Evolutionary conservation across 345 rosid genomes (phyloP).

Genomic region (Alliaria petiolata): DNA sequence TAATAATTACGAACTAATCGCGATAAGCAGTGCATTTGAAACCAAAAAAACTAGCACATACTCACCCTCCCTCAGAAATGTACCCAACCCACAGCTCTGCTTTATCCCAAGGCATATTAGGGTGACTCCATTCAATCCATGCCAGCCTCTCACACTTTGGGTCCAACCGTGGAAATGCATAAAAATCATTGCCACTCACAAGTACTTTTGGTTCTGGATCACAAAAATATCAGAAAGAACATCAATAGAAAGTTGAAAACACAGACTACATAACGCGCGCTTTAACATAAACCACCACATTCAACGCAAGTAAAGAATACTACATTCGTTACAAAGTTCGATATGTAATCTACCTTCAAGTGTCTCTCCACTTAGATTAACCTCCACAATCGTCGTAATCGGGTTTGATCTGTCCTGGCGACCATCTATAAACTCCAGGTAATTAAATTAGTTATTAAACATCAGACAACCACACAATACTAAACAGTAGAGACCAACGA

Average conservation of each 20-base stretch:
- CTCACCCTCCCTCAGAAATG: slow-evolving; percentile 75
- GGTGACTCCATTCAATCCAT: slow-evolving; percentile 93
- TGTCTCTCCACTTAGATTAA: slow-evolving; percentile 41
- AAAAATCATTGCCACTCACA: slow-evolving; percentile 78
- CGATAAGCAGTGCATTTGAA: not conserved
- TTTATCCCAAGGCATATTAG: slow-evolving; percentile 98
- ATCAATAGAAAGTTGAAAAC: not conserved
- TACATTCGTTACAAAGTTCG: not conserved
- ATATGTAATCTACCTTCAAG: slow-evolving; percentile 50
- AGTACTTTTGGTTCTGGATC: slow-evolving; percentile 70
- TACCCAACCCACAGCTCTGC: slow-evolving; percentile 93
- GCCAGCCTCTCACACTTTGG: slow-evolving; percentile 64
- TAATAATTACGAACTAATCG: not conserved
- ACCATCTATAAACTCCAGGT: slow-evolving; percentile 49
- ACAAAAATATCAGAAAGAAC: not conserved
- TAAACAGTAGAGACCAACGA: not conserved
- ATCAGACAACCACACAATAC: slow-evolving; percentile 5
- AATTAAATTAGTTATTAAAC: not conserved
- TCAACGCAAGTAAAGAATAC: not conserved
- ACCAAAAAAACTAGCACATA: not conserved
- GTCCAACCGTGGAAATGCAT: slow-evolving; percentile 92
- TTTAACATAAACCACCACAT: not conserved
- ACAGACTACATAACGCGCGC: not conserved
- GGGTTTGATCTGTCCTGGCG: slow-evolving; percentile 54
- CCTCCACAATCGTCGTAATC: slow-evolving; percentile 51